These are phyloP conservation scores for Lepidium didymum DNA, from an alignment of 345 rosid species.

Conservation along the genomic window DNA sequence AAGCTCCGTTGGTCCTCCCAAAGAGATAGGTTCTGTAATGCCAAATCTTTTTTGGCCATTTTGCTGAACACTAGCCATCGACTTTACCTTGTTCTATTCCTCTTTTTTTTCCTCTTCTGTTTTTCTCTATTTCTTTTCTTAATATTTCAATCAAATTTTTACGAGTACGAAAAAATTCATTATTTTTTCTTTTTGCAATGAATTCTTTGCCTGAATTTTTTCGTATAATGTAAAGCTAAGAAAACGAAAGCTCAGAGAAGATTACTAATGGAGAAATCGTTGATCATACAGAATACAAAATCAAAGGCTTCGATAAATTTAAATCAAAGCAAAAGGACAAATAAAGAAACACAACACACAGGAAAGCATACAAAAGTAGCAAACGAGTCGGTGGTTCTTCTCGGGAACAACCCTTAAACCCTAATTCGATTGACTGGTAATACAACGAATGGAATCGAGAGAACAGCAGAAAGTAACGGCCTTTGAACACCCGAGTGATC, in stretches of 20 bases:
- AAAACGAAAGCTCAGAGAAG: constrained; percentile 12
- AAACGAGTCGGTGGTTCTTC: not conserved
- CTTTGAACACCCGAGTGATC: constrained; percentile 11
- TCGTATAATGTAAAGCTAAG: constrained; percentile 19
- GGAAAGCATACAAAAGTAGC: constrained; percentile 20
- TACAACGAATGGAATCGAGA: constrained; percentile 8
- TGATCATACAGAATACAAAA: constrained; percentile 30
- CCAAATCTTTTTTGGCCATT: constrained; percentile 63
- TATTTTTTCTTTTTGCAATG: not conserved
- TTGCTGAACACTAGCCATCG: constrained; percentile 56
- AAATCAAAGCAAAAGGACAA: constrained; percentile 3
- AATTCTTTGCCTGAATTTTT: constrained; percentile 8
- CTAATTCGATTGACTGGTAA: constrained; percentile 12
- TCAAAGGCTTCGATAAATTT: not conserved
- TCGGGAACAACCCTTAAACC: constrained; percentile 25
- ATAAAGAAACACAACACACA: not conserved
- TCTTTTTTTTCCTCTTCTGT: not conserved
- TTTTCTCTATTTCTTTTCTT: not conserved
- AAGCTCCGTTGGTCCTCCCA: constrained; percentile 85
- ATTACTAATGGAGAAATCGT: constrained; percentile 26
- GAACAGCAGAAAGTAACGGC: constrained; percentile 7
- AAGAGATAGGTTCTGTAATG: constrained; percentile 82
- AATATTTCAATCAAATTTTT: constrained; percentile 15
- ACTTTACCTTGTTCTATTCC: not conserved
- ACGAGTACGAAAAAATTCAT: not conserved